phyloP scores from a whole-genome alignment of 768 basidiomycete genomes.

The Mycena galopus region DNA sequence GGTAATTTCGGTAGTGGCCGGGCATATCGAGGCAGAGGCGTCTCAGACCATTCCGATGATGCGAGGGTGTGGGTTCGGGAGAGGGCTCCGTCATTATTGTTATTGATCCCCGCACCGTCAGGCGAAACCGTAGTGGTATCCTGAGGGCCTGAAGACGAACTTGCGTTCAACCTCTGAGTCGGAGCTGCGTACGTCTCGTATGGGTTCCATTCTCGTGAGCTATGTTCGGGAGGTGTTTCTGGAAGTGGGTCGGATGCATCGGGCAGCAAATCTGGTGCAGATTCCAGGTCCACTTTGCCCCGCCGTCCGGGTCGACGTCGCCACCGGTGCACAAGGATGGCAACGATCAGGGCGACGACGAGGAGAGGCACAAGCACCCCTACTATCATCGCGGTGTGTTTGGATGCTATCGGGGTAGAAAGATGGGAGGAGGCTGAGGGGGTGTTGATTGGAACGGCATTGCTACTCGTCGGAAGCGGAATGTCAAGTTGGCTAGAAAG shows the following conservation, averaged over 20 bases:
- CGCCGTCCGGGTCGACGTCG: neutral
- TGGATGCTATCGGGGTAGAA: neutral
- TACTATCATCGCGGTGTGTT: neutral
- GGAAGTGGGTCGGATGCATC: too few species aligned
- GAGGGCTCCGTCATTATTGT: neutral
- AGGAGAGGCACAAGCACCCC: neutral
- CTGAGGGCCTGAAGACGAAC: neutral
- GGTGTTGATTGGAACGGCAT: too few species aligned
- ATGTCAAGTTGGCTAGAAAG: neutral
- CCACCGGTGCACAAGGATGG: neutral
- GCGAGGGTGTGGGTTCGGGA: neutral
- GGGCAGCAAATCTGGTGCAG: neutral
- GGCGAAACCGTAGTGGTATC: neutral
- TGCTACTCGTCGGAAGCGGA: too few species aligned
- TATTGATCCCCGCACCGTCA: too few species aligned
- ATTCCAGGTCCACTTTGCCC: neutral
- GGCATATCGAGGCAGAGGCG: neutral
- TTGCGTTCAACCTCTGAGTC: too few species aligned
- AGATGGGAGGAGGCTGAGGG: too few species aligned
- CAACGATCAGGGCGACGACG: neutral
- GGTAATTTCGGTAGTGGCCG: neutral
- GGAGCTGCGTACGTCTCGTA: too few species aligned
- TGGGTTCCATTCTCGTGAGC: too few species aligned
- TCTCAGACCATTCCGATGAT: neutral
- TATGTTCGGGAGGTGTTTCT: too few species aligned